These are phyloP conservation scores for Lactarius tabidus DNA, from an alignment of 768 basidiomycete genomes.

Conservation along the genomic window DNA sequence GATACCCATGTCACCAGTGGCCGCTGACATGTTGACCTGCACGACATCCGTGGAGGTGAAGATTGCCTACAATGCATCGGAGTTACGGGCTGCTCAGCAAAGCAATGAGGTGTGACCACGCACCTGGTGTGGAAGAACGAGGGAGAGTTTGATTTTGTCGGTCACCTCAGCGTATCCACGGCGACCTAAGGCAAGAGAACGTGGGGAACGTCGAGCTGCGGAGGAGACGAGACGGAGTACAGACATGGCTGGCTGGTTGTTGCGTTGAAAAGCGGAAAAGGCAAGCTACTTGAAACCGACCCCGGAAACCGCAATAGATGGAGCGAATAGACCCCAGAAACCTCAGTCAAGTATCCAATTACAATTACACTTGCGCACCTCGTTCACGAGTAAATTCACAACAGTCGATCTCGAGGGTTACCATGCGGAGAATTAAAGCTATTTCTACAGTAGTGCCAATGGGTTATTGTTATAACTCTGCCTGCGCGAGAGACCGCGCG, in stretches of 20 bases:
- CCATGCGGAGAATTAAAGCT: not conserved
- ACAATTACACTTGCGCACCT: no score
- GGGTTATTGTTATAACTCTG: not conserved
- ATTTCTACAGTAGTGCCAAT: no score
- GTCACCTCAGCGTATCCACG: constrained; percentile 91
- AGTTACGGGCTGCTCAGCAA: constrained; percentile 15
- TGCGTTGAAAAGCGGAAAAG: not conserved
- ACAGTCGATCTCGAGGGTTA: not conserved
- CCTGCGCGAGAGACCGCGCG: no score
- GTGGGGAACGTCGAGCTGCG: constrained; percentile 56
- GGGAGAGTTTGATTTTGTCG: constrained; percentile 88
- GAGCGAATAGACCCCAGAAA: constrained; percentile 1
- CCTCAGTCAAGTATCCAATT: no score
- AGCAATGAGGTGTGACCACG: constrained; percentile 29
- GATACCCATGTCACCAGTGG: constrained; percentile 98
- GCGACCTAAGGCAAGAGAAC: constrained; percentile 48
- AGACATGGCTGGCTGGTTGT: constrained; percentile 51
- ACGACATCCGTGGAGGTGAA: constrained; percentile 88
- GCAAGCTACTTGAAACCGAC: not conserved
- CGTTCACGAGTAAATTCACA: not conserved
- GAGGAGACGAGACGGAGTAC: constrained; percentile 67
- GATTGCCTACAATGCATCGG: constrained; percentile 57
- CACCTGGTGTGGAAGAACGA: constrained; percentile 95
- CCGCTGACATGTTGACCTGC: constrained; percentile 93
- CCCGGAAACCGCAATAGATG: not conserved